Base-by-base conservation (phyloP, 169 alveolate species). In the Eimeria nieschulzi region DNA sequence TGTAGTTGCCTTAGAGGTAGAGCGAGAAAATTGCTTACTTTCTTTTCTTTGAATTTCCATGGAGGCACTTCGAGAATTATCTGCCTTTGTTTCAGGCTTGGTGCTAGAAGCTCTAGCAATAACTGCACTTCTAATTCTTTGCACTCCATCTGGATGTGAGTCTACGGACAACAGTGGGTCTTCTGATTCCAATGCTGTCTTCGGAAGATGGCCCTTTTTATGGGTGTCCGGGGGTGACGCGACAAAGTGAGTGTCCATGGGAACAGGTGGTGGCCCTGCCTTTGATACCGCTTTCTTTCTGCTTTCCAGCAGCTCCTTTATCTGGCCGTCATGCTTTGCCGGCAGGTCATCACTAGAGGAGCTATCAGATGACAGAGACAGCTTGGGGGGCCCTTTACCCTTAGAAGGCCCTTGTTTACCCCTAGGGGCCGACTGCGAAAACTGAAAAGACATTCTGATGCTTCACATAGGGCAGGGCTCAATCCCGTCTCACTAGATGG, bases 291-390 rank as follows among this genome's bases (percentile, higher is more conserved):
- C 46, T 33, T 33, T 33, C 46, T 33, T 33, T 33, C 46, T 3
- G 46, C 6, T 3, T 33, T 33, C 3, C 46, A 33, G 46, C 46
- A 33, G 46, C 46, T 33, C 46, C 46, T 33, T 0, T 33, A 33
- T 79, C 19, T 23, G 7, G 9, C 17, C 72, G 9, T 68, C 23
- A 21, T 53, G 56, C 9, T 26, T 55, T 9, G 87, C 54, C 13
- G 72, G 51, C 5, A 79, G 33, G 71, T 79, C 87, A 79, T 71
- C 25, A 71, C 90, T 82, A 54, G 90, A 82, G 26, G 90, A 82
- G 90, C 90, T 82, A 54, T 82, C 90, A 17, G 90, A 82, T 7
- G 90, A 82, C 39, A 82, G 90, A 63, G 59, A 46, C 13, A 82
- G 71, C 63, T 82, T 64, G 63, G 90, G 63, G 23, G 90, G 64